phyloP scores from a whole-genome alignment of 305 asterid species.

The Solanum hybrid region DNA sequence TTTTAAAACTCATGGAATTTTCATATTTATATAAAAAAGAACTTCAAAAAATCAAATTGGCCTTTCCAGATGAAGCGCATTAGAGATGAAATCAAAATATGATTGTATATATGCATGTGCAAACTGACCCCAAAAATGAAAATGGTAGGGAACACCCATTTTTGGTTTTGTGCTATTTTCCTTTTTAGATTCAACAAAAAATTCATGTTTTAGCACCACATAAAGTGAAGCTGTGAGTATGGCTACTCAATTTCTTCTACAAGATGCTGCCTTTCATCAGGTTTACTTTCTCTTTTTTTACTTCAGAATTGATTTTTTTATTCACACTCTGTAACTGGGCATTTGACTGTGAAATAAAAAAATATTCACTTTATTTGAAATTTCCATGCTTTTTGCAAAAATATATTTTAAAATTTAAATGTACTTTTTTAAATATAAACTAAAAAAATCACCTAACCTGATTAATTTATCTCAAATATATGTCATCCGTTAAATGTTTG shows the following conservation, averaged over 20 bases:
- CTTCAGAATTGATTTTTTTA: background rate
- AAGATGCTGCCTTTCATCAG: conserved; percentile 16
- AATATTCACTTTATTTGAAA: background rate
- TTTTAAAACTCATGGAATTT: too few species aligned
- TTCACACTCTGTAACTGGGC: background rate
- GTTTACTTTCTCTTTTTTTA: background rate
- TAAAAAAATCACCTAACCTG: background rate
- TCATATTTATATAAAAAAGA: too few species aligned
- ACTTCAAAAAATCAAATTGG: background rate
- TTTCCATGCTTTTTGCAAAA: background rate
- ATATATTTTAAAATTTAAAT: too few species aligned
- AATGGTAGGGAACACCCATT: background rate
- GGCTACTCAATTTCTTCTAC: conserved; percentile 23
- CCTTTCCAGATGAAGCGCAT: background rate
- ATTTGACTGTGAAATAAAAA: background rate
- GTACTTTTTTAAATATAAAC: background rate
- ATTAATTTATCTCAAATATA: background rate
- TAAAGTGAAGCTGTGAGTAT: background rate
- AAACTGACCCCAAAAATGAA: background rate
- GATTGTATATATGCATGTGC: background rate
- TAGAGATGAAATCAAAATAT: background rate
- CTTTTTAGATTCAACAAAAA: background rate
- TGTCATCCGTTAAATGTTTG: background rate
- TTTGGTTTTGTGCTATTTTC: background rate
- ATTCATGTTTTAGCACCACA: background rate